phyloP scores from a whole-genome alignment of 73 alveolate species.

The Blepharisma japonicum region DNA sequence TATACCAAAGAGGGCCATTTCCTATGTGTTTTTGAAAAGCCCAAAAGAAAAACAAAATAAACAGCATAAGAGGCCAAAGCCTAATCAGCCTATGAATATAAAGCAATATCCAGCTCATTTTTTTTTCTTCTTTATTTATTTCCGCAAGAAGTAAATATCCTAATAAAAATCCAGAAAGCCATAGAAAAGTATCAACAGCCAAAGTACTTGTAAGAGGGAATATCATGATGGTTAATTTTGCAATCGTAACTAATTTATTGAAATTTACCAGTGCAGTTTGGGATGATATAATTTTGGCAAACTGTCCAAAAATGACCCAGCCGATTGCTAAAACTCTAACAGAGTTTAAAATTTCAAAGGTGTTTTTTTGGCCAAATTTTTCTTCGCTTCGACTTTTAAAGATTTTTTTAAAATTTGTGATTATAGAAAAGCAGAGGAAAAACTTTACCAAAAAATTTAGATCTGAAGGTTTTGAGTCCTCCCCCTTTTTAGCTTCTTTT shows the following conservation, averaged over 20 bases:
- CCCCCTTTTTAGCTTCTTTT: background rate
- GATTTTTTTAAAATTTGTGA: background rate
- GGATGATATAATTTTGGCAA: background rate
- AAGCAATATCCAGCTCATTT: slow-evolving; percentile 13
- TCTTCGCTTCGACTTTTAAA: background rate
- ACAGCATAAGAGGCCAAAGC: slow-evolving; percentile 29
- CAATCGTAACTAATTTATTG: background rate
- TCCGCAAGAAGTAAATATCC: slow-evolving; percentile 3
- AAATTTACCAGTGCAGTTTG: background rate
- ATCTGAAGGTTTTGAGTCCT: no score
- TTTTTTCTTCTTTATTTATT: slow-evolving; percentile 30
- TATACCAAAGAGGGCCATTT: slow-evolving; percentile 33
- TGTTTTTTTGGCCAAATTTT: background rate
- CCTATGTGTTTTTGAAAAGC: slow-evolving; percentile 17
- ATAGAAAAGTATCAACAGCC: slow-evolving; percentile 51
- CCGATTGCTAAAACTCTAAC: background rate
- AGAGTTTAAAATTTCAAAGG: background rate
- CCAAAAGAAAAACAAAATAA: slow-evolving; percentile 19
- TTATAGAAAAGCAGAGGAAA: background rate
- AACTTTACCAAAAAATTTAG: background rate
- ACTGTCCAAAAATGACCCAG: slow-evolving; percentile 10
- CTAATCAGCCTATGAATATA: slow-evolving; percentile 34
- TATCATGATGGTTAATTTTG: background rate
- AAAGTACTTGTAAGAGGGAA: background rate
- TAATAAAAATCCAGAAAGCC: slow-evolving; percentile 37